Base-by-base conservation (phyloP, 2,329 filamentous ascomycete species). In the Hymenoscyphus albidus region DNA sequence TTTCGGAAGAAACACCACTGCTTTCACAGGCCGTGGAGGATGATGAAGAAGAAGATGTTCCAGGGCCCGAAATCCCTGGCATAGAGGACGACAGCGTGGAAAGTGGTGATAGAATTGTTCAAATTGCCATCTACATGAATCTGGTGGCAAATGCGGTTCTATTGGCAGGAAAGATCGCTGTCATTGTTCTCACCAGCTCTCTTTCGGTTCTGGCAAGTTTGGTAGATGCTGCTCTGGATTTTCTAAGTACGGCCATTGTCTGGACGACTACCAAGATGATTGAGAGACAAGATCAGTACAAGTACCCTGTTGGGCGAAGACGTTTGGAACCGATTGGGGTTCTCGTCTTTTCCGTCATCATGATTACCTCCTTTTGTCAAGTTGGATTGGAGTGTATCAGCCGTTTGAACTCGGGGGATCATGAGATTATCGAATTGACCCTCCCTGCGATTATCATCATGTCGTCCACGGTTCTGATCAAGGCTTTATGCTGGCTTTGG, bases 121-220 rank as follows among this genome's bases (percentile, higher is more conserved):
- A 88, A n/a, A 74, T 95, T 22, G 93, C 94, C 54, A 95, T 98
- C 72, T 94, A 93, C 76, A 79, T 86, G 71, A 88, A 88, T 66
- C 80, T 87, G 6, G 73, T 82, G n/a, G 84, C 85, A 48, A 88
- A 88, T 69, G 79, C 86, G 51, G 70, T 85, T 58, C 78, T 87
- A 1, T 77, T 88, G 2, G 75, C 78, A 10, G 83, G 82, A 4
- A 88, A 88, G 71, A 78, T 83, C 57, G 76, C 81, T 14, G 84
- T 84, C 14, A 83, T 83, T 18, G 76, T 83, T 51, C 81, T 80
- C 67, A 85, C 84, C 2, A 81, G 77, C 58, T 88, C 85, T 0
- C 78, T 88, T 6, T 88, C 85, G 1, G 78, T 88, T 18, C 82
- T 88, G 40, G 85, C 85, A 12, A 86, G 83, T 22, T 78, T 87